phyloP scores from a whole-genome alignment of 2,329 filamentous ascomycete genomes.

The Diaporthe capsici region DNA sequence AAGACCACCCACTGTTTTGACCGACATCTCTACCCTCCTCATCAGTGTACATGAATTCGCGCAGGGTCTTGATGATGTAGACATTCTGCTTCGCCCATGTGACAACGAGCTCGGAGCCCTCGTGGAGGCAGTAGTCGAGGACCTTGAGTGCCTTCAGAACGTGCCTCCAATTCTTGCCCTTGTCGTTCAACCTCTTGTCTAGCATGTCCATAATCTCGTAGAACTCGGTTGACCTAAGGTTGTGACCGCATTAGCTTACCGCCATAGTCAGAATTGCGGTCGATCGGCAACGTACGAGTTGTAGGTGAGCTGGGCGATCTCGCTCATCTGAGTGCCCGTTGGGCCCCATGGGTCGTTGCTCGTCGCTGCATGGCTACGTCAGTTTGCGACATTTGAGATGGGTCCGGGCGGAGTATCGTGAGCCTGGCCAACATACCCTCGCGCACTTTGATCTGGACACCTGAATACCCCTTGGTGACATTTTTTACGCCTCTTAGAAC shows the following conservation, averaged over 20 bases:
- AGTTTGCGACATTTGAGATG: conserved; percentile 44
- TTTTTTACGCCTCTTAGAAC: conserved; percentile 98
- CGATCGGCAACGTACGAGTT: conserved; percentile 79
- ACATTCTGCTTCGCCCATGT: conserved; percentile 99
- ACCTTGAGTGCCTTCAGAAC: conserved; percentile 98
- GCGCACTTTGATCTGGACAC: conserved; percentile 96
- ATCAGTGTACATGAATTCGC: conserved; percentile 96
- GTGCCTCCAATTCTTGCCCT: conserved; percentile 99
- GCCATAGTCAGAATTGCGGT: not conserved
- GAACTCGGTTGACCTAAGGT: conserved; percentile 88
- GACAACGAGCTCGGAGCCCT: conserved; percentile 95
- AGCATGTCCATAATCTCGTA: conserved; percentile 99
- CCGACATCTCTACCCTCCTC: conserved; percentile 96
- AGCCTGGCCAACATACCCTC: conserved; percentile 77
- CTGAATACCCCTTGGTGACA: conserved; percentile 98
- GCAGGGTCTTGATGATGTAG: conserved; percentile 98
- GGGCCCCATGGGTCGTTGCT: conserved; percentile 99
- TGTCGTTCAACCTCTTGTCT: conserved; percentile 98
- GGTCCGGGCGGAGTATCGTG: conserved; percentile 21
- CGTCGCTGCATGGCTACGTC: conserved; percentile 76
- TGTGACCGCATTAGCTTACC: conserved; percentile 27
- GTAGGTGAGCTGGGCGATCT: conserved; percentile 98
- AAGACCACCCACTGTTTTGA: conserved; percentile 81
- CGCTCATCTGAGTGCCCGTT: conserved; percentile 97
- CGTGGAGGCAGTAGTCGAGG: conserved; percentile 96